Evolutionary conservation across 805 yeast species (phyloP).

Genomic region (Scheffersomyces coipomensis): DNA sequence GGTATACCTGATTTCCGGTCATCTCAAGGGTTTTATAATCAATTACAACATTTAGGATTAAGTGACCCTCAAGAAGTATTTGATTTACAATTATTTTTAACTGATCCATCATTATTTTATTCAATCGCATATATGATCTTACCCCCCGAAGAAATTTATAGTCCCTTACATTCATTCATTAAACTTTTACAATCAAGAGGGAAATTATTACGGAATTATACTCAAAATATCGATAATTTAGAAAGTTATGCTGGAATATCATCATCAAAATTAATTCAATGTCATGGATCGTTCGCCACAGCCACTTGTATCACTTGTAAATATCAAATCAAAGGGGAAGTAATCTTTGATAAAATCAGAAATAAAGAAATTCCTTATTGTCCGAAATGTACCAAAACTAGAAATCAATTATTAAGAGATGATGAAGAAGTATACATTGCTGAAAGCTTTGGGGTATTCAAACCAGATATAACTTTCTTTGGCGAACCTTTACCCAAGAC

Average conservation of each 20-base stretch:
- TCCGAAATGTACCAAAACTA: constrained; percentile 26
- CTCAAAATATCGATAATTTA: constrained; percentile 45
- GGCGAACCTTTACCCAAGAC: constrained; percentile 63
- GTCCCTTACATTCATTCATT: constrained; percentile 41
- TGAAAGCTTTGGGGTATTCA: constrained; percentile 54
- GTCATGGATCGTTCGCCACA: constrained; percentile 77
- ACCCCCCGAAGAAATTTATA: constrained; percentile 35
- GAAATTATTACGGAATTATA: constrained; percentile 40
- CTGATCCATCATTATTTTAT: constrained; percentile 40
- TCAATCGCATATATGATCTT: constrained; percentile 44
- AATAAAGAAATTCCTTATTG: constrained; percentile 55
- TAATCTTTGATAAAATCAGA: constrained; percentile 47
- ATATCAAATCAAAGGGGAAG: constrained; percentile 50
- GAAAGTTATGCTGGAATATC: constrained; percentile 50
- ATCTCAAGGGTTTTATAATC: constrained; percentile 63
- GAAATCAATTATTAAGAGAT: constrained; percentile 16
- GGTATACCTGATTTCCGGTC: constrained; percentile 47
- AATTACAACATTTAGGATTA: constrained; percentile 44
- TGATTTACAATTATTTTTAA: constrained; percentile 33
- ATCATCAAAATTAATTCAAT: constrained; percentile 63
- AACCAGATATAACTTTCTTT: constrained; percentile 86
- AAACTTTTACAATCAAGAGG: constrained; percentile 33
- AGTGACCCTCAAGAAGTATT: constrained; percentile 46
- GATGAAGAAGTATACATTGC: constrained; percentile 23
- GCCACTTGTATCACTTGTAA: constrained; percentile 80